Conservation (phyloP, 73 alveolate species). For the Paramecium primaurelia region DNA sequence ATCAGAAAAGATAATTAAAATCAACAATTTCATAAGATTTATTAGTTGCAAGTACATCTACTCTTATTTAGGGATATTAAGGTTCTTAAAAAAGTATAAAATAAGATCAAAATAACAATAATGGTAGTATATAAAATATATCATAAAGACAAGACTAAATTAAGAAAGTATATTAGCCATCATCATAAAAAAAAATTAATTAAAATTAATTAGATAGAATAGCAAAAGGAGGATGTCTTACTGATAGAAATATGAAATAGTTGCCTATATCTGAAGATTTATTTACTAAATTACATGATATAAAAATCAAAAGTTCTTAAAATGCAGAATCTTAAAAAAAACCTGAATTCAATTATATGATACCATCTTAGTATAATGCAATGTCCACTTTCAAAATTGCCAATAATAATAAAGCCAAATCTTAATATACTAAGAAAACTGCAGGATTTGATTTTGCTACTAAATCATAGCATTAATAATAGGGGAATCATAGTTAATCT, state of each 20-base stretch:
- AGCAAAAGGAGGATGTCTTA: constrained; percentile 47
- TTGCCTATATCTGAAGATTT: constrained; percentile 5
- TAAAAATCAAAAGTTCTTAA: background rate
- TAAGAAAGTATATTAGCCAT: background rate
- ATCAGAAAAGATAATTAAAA: background rate
- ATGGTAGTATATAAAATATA: constrained; percentile 26
- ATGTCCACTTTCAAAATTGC: background rate
- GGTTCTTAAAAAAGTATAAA: background rate
- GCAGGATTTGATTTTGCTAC: background rate
- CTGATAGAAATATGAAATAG: constrained; percentile 16
- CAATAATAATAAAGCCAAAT: constrained; percentile 2
- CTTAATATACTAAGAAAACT: background rate
- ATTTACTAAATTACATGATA: background rate
- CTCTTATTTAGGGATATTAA: constrained; percentile 29
- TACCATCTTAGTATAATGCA: constrained; percentile 41
- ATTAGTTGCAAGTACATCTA: constrained; percentile 37
- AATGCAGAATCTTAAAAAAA: background rate
- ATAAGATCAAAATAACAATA: background rate
- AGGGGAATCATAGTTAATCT: background rate
- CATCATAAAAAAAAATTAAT: background rate
- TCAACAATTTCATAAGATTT: constrained; percentile 5
- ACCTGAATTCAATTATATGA: constrained; percentile 27
- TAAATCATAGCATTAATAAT: background rate
- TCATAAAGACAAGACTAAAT: background rate
- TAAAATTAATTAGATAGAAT: constrained; percentile 1